Conservation (phyloP, 192 early-diverging fungal genomes). For the Rhizophagus sp. region DNA sequence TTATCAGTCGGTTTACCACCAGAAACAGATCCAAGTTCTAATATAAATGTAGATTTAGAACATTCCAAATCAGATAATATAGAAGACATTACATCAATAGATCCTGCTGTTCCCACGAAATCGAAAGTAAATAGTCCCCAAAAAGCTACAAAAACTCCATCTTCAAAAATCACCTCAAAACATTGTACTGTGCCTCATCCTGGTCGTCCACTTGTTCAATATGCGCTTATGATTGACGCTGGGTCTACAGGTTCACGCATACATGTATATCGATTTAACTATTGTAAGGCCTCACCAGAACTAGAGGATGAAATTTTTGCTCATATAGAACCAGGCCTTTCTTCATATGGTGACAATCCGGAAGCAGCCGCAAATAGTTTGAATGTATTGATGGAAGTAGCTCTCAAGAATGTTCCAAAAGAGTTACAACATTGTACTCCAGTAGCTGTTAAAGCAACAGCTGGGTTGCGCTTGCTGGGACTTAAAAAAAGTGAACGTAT, state of each 20-base stretch:
- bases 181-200: slow-evolving; percentile 65
- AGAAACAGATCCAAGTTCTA: too few relatives aligned
- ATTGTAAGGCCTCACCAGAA: slow-evolving; percentile 80
- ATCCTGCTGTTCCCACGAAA: background rate
- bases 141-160: background rate
- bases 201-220: slow-evolving; percentile 78
- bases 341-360: slow-evolving; percentile 67
- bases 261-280: slow-evolving; percentile 96
- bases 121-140: background rate
- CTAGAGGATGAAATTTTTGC: slow-evolving; percentile 91
- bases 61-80: background rate
- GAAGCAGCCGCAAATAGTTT: slow-evolving; percentile 78
- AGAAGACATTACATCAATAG: background rate
- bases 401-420: slow-evolving; percentile 72
- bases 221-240: slow-evolving; percentile 94
- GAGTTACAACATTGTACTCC: slow-evolving; percentile 80
- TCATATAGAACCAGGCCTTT: slow-evolving; percentile 84
- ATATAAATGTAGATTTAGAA: background rate
- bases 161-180: slow-evolving; percentile 33
- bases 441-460: slow-evolving; percentile 93
- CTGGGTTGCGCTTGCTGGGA: slow-evolving; percentile 85
- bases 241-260: slow-evolving; percentile 97
- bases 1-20: background rate
- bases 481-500: slow-evolving; percentile 70
- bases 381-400: slow-evolving; percentile 73